Conservation (phyloP, 768 basidiomycete species). For the Mycena latifolia region DNA sequence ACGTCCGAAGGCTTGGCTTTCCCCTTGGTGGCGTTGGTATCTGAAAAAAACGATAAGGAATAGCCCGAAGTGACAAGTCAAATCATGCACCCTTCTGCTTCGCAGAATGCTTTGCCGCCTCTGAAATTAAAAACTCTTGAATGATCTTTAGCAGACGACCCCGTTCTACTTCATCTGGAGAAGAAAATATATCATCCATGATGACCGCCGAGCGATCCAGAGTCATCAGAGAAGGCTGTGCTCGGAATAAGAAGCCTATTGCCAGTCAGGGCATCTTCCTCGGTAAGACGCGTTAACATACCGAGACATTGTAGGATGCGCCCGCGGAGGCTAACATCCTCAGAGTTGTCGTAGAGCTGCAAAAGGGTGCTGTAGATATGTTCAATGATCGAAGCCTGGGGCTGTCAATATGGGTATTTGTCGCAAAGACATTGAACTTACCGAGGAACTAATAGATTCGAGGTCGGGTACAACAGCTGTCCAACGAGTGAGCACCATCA, state of each 20-base stretch:
- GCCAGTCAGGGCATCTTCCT: not conserved
- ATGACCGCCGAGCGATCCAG: slow-evolving; percentile 80
- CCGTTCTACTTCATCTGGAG: slow-evolving; percentile 77
- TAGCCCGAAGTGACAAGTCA: not conserved
- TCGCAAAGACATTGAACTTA: slow-evolving; percentile 35
- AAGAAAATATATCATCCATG: slow-evolving; percentile 91
- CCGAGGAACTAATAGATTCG: slow-evolving; percentile 65
- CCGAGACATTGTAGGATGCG: slow-evolving; percentile 90
- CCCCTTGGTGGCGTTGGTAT: slow-evolving; percentile 56
- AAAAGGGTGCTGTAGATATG: slow-evolving; percentile 84
- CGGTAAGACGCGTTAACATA: slow-evolving; percentile 41
- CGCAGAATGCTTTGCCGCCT: slow-evolving; percentile 81
- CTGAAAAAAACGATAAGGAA: not conserved
- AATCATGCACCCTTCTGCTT: slow-evolving; percentile 71
- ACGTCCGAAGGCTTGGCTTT: slow-evolving; percentile 64
- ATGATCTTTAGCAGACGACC: slow-evolving; percentile 87
- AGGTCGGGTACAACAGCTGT: slow-evolving; percentile 70
- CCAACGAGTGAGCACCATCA: not conserved
- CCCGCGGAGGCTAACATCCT: slow-evolving; percentile 69
- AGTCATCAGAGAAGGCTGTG: slow-evolving; percentile 93
- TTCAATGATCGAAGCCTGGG: slow-evolving; percentile 82
- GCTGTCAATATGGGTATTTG: not conserved
- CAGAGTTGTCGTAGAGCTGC: slow-evolving; percentile 76
- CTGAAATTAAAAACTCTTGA: slow-evolving; percentile 90
- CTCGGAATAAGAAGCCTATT: slow-evolving; percentile 90